These are phyloP conservation scores for Nicotiana undulata DNA, from an alignment of 257 asterid species.

Conservation along the genomic window DNA sequence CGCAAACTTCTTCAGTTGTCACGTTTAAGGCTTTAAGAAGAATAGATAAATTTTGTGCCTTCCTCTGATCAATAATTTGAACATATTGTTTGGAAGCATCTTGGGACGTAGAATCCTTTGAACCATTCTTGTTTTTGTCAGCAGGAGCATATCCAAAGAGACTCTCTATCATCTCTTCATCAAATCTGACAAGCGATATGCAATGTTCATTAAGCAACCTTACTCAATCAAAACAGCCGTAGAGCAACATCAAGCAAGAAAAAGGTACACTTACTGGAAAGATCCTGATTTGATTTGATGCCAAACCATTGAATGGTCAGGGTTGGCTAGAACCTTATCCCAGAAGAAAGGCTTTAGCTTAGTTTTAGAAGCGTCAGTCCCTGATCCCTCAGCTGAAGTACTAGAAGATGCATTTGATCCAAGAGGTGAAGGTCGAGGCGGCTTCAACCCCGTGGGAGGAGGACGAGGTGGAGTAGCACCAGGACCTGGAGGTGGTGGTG, in stretches of 20 bases:
- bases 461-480: conserved; percentile 33
- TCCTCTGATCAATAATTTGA: conserved; percentile 70
- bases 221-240: background rate
- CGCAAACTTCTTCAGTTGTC: conserved; percentile 85
- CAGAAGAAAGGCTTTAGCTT: conserved; percentile 97
- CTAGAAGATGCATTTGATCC: conserved; percentile 42
- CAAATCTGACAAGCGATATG: conserved; percentile 48
- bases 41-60: conserved; percentile 78
- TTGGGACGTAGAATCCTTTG: conserved; percentile 36
- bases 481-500: conserved; percentile 35
- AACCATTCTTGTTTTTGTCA: conserved; percentile 41
- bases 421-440: conserved; percentile 40
- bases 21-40: conserved; percentile 79
- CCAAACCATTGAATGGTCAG: conserved; percentile 94
- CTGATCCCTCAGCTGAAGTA: conserved; percentile 29
- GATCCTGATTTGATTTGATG: conserved; percentile 94
- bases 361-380: conserved; percentile 46
- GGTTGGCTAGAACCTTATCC: conserved; percentile 90
- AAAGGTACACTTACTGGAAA: conserved; percentile 60
- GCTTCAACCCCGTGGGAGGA: conserved; percentile 44
- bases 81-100: conserved; percentile 40
- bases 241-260: background rate
- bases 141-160: conserved; percentile 68
- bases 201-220: conserved; percentile 7
- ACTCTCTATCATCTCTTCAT: conserved; percentile 88